Conservation (phyloP, 305 asterid species). For the Galium porrigens region DNA sequence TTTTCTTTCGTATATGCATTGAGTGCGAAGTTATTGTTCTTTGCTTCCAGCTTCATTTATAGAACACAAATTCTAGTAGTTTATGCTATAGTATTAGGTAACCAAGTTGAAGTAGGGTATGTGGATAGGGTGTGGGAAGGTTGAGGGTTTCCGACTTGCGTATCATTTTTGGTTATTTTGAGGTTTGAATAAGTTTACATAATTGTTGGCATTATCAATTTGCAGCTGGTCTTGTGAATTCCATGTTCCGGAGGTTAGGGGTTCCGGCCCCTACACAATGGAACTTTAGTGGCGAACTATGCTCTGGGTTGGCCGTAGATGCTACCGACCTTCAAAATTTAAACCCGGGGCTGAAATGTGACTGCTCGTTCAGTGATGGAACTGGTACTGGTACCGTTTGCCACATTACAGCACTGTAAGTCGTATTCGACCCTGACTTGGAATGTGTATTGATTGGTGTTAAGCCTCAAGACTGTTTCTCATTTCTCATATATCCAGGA, state of each 20-base stretch:
- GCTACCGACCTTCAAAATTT: conserved; percentile 19
- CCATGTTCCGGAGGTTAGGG: conserved; percentile 39
- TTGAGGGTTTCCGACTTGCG: neutral
- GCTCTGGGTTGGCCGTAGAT: conserved; percentile 45
- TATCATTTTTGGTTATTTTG: neutral
- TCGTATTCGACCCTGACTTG: neutral
- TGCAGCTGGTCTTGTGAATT: conserved; percentile 25
- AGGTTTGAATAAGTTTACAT: neutral
- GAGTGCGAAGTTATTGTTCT: neutral
- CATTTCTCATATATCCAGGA: conserved; percentile 29
- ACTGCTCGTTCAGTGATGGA: conserved; percentile 27
- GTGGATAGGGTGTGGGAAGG: neutral
- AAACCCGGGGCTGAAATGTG: conserved; percentile 64
- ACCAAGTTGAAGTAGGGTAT: neutral
- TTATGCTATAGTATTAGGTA: neutral
- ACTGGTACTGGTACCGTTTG: conserved; percentile 27
- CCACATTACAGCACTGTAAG: conserved; percentile 57
- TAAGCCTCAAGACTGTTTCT: neutral
- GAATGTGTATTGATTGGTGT: neutral
- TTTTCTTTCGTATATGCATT: neutral
- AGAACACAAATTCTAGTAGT: neutral
- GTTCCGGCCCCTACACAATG: conserved; percentile 31
- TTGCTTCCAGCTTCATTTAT: neutral
- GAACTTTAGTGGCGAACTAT: conserved; percentile 55
- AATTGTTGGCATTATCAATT: neutral